Evolutionary conservation across 2,329 filamentous ascomycete genomes (phyloP).

Genomic region (Calycina herbarum): DNA sequence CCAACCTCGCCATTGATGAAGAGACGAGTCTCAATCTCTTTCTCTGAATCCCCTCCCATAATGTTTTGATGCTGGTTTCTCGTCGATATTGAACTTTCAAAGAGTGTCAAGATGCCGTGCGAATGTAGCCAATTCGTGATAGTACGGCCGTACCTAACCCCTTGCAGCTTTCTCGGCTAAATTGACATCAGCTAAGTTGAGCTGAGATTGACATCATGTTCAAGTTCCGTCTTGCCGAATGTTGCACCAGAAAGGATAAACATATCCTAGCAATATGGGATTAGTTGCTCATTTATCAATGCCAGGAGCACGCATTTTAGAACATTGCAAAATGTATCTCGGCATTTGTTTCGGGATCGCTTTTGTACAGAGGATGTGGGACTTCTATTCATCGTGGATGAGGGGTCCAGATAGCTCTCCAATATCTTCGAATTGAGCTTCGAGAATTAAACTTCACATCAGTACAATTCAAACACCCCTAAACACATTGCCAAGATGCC

Average conservation of each 20-base stretch:
- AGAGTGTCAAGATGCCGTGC: too few species aligned
- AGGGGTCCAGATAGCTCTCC: not conserved
- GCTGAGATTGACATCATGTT: not conserved
- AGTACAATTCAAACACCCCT: not conserved
- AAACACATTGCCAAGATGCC: constrained; percentile 12
- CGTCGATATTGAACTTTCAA: not conserved
- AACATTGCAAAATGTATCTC: not conserved
- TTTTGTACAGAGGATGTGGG: not conserved
- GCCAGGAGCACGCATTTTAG: not conserved
- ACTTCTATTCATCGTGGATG: not conserved
- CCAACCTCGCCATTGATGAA: constrained; percentile 53
- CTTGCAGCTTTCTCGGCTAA: not conserved
- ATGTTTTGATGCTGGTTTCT: constrained; percentile 16
- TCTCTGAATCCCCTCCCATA: constrained; percentile 10
- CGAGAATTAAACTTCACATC: not conserved
- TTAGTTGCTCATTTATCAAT: not conserved
- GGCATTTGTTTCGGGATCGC: not conserved
- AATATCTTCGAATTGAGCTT: too few species aligned
- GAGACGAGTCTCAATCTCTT: constrained; percentile 36
- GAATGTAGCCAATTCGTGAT: not conserved
- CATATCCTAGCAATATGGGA: not conserved
- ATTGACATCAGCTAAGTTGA: not conserved
- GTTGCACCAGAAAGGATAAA: constrained; percentile 1
- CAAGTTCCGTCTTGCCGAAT: not conserved
- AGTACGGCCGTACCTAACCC: not conserved